A percentile compares a stretch with the other conserved stretches of the same genome.
Conservation (phyloP, 106 monocot species). For the Hemerocallis citrina region DNA sequence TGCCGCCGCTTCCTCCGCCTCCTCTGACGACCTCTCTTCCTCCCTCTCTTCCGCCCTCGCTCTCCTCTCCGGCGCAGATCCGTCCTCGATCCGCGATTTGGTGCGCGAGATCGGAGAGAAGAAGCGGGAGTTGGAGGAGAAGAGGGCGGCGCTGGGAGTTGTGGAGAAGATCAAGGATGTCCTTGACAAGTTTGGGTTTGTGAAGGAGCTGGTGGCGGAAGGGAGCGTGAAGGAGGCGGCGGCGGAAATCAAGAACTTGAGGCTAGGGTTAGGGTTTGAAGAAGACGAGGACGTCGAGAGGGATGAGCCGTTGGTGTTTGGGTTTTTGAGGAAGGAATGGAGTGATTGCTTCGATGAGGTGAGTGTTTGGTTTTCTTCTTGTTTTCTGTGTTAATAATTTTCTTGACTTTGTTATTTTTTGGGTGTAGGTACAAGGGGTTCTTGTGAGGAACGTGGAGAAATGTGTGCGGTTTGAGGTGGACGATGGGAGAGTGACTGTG, state of each 20-base stretch:
- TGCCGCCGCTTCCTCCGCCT: conserved; percentile 29
- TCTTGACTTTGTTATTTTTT: not conserved
- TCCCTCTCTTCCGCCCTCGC: conserved; percentile 34
- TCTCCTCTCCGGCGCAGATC: conserved; percentile 36
- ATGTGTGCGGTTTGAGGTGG: conserved; percentile 43
- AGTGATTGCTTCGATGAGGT: conserved; percentile 71
- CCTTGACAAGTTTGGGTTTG: conserved; percentile 28
- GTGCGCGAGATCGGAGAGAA: conserved; percentile 42
- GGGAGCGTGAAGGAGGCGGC: conserved; percentile 58
- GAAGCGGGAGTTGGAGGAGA: conserved; percentile 54
- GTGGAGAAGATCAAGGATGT: conserved; percentile 28
- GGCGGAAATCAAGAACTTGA: conserved; percentile 35
- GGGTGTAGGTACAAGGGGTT: conserved; percentile 52
- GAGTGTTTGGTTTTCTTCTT: not conserved
- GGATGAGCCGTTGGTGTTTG: conserved; percentile 36
- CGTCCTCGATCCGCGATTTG: conserved; percentile 35
- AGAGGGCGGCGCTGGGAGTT: conserved; percentile 36
- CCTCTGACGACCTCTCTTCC: conserved; percentile 18
- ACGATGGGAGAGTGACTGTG: conserved; percentile 38
- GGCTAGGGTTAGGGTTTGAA: conserved; percentile 19
- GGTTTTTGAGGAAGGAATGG: conserved; percentile 66
- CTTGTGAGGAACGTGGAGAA: conserved; percentile 47
- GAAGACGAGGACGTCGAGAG: conserved; percentile 6
- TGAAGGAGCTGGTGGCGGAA: conserved; percentile 20
- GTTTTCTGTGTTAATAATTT: no score